Percentiles rank a stretch among this genome's conserved stretches.
Conservation (phyloP, 2,329 filamentous ascomycete genomes). For the Colletotrichum tamarilloi region DNA sequence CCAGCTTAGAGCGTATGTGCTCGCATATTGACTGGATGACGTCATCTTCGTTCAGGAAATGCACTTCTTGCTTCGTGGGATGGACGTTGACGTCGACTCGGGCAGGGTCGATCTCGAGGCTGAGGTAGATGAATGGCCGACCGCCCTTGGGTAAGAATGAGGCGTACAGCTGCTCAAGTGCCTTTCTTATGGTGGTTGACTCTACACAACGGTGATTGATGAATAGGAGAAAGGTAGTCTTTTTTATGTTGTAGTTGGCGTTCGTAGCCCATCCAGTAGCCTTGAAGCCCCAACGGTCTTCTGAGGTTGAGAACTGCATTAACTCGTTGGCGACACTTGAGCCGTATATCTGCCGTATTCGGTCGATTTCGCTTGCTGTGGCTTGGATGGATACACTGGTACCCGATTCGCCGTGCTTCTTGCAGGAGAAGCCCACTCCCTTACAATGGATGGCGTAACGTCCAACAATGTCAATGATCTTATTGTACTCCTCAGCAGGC, state of each 20-base stretch:
- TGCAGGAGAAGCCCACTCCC: slow-evolving; percentile 95
- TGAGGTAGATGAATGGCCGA: slow-evolving; percentile 93
- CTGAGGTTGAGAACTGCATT: slow-evolving; percentile 77
- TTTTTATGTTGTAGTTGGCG: slow-evolving; percentile 94
- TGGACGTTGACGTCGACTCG: slow-evolving; percentile 98
- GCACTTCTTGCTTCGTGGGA: slow-evolving; percentile 95
- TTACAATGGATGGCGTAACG: slow-evolving; percentile 92
- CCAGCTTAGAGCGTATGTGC: slow-evolving; percentile 80
- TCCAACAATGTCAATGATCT: slow-evolving; percentile 95
- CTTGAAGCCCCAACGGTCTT: slow-evolving; percentile 85
- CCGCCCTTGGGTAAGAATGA: slow-evolving; percentile 91
- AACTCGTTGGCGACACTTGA: slow-evolving; percentile 88
- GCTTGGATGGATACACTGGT: slow-evolving; percentile 84
- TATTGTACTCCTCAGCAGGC: slow-evolving; percentile 93
- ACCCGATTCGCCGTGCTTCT: slow-evolving; percentile 91
- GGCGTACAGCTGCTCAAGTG: slow-evolving; percentile 89
- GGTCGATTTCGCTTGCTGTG: slow-evolving; percentile 78
- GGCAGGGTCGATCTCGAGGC: slow-evolving; percentile 89
- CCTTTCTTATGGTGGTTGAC: slow-evolving; percentile 87
- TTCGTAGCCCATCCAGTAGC: slow-evolving; percentile 87
- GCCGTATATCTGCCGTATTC: slow-evolving; percentile 92
- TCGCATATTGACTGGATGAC: slow-evolving; percentile 89
- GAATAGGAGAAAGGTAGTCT: slow-evolving; percentile 88
- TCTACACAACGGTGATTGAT: slow-evolving; percentile 97
- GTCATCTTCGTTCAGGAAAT: slow-evolving; percentile 97